Conservation (phyloP, 2,329 filamentous ascomycete genomes). For the Tolypocladium guangdongense region DNA sequence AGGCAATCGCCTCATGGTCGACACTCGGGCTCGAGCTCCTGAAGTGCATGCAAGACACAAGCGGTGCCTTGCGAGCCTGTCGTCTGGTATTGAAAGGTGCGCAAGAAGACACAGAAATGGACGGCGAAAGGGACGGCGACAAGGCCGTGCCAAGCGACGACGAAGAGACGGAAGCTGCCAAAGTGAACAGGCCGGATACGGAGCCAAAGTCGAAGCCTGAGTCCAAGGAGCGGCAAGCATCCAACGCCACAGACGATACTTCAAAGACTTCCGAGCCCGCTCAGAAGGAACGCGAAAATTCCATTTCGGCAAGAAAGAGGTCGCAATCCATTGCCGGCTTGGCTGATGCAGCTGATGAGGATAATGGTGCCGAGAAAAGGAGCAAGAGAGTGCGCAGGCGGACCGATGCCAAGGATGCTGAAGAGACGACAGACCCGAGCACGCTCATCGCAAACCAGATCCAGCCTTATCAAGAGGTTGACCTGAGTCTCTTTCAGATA, state of each 20-base stretch:
- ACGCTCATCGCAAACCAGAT: conserved; percentile 43
- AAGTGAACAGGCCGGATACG: neutral
- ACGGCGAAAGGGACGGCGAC: conserved; percentile 7
- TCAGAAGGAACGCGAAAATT: conserved; percentile 25
- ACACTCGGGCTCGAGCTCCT: conserved; percentile 22
- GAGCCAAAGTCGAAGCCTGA: neutral
- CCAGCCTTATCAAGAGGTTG: conserved; percentile 44
- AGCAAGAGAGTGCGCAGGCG: conserved; percentile 53
- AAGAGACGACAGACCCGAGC: conserved; percentile 41
- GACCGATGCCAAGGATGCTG: conserved; percentile 37
- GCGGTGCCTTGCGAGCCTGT: conserved; percentile 18
- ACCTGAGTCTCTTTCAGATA: conserved; percentile 44
- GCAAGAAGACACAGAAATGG: conserved; percentile 14
- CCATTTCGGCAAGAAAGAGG: conserved; percentile 41
- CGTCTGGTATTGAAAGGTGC: conserved; percentile 14
- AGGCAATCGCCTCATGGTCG: conserved; percentile 19
- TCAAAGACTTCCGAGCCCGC: conserved; percentile 16
- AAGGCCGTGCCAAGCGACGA: conserved; percentile 5
- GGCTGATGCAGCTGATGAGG: conserved; percentile 44
- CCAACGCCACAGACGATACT: conserved; percentile 10
- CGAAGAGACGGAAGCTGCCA: neutral
- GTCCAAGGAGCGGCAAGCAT: conserved; percentile 12
- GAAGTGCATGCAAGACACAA: conserved; percentile 17
- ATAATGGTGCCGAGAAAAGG: conserved; percentile 46
- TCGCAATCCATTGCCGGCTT: conserved; percentile 53